phyloP scores from a whole-genome alignment of 164 flowering plant species.

The Vitis riparia region DNA sequence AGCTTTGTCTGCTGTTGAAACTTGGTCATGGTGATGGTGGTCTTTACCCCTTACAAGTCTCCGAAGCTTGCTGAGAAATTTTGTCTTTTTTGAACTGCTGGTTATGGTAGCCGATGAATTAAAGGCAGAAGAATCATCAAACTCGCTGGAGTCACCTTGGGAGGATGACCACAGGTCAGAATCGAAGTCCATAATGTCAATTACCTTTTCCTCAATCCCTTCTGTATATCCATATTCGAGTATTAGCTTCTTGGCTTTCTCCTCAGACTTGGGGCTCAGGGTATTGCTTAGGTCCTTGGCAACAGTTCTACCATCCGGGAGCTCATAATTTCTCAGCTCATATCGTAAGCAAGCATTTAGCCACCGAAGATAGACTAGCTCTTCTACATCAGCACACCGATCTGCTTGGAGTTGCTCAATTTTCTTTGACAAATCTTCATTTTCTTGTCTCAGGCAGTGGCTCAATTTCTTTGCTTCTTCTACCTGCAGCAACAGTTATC shows the following conservation, averaged over 20 bases:
- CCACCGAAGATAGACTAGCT: conserved; percentile 91
- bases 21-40: conserved; percentile 14
- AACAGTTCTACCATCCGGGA: conserved; percentile 60
- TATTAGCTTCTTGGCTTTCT: conserved; percentile 81
- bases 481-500: conserved; percentile 33
- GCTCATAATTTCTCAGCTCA: conserved; percentile 73
- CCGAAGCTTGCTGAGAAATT: conserved; percentile 58
- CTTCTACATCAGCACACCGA: conserved; percentile 73
- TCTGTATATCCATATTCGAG: conserved; percentile 75
- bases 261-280: conserved; percentile 78
- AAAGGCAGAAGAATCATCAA: conserved; percentile 51
- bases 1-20: conserved; percentile 23
- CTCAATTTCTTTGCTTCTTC: conserved; percentile 38
- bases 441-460: conserved; percentile 42
- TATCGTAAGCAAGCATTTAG: conserved; percentile 88
- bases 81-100: conserved; percentile 33
- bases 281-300: conserved; percentile 82
- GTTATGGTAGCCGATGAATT: conserved; percentile 22
- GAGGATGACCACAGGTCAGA: conserved; percentile 65
- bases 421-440: conserved; percentile 52
- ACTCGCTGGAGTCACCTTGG: conserved; percentile 55
- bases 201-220: conserved; percentile 32
- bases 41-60: conserved; percentile 54
- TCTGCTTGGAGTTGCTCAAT: conserved; percentile 66
- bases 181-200: conserved; percentile 42